phyloP scores from a whole-genome alignment of 2,329 filamentous ascomycete genomes.

The Fusarium domesticum region DNA sequence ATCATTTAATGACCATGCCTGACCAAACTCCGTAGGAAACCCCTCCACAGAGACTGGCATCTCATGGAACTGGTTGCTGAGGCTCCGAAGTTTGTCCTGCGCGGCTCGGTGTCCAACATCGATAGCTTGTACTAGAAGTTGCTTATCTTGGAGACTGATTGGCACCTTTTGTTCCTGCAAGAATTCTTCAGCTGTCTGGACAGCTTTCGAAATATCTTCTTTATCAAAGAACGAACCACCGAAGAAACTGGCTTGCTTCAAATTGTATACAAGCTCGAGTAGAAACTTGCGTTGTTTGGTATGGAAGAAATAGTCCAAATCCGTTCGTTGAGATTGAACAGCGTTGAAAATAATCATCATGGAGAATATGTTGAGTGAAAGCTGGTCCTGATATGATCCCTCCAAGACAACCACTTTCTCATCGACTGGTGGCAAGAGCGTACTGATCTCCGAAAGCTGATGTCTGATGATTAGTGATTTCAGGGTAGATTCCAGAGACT shows the following conservation, averaged over 20 bases:
- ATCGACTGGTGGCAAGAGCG: slow-evolving; percentile 66
- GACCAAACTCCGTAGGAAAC: slow-evolving; percentile 60
- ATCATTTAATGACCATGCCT: slow-evolving; percentile 65
- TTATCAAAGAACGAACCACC: slow-evolving; percentile 71
- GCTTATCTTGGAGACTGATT: slow-evolving; percentile 59
- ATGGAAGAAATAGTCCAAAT: slow-evolving; percentile 87
- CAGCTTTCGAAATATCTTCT: slow-evolving; percentile 59
- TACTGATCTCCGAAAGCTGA: slow-evolving; percentile 65
- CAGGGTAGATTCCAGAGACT: slow-evolving; percentile 66
- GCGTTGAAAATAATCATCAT: slow-evolving; percentile 83
- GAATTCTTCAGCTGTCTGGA: slow-evolving; percentile 67
- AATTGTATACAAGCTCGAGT: slow-evolving; percentile 67
- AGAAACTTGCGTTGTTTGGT: slow-evolving; percentile 66
- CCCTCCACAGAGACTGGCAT: slow-evolving; percentile 69
- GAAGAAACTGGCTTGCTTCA: slow-evolving; percentile 83
- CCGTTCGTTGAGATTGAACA: slow-evolving; percentile 79
- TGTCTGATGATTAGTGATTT: slow-evolving; percentile 81
- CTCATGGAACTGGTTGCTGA: slow-evolving; percentile 70
- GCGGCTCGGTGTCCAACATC: slow-evolving; percentile 58
- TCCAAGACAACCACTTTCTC: slow-evolving; percentile 72
- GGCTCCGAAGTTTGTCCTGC: slow-evolving; percentile 59
- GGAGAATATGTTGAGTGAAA: slow-evolving; percentile 80
- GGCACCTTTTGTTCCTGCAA: slow-evolving; percentile 57
- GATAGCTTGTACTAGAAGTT: slow-evolving; percentile 63
- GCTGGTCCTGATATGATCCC: slow-evolving; percentile 78